Evolutionary conservation across 441 rosid species (phyloP).

Genomic region (Pelargonium fulgidum): DNA sequence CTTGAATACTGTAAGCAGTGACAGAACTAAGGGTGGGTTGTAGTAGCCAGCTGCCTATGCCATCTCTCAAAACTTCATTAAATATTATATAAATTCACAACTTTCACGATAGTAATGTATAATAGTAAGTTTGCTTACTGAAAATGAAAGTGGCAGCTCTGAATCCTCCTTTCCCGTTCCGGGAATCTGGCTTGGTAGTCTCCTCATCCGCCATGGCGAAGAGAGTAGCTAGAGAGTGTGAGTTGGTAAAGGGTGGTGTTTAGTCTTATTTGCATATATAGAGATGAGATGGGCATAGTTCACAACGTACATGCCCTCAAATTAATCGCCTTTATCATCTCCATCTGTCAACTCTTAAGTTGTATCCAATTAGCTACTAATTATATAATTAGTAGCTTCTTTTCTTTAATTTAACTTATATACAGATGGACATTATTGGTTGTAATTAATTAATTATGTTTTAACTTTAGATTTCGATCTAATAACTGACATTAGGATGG

Average conservation of each 20-base stretch:
- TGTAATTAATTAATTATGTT: no score
- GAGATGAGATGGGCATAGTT: neutral
- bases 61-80: neutral
- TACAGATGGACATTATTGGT: no score
- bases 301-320: neutral
- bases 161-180: slow-evolving; percentile 43
- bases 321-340: neutral
- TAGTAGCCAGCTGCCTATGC: neutral
- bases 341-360: no score
- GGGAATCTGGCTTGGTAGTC: neutral
- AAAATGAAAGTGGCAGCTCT: slow-evolving; percentile 38
- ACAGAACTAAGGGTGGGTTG: neutral
- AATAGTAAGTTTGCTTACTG: slow-evolving; percentile 23
- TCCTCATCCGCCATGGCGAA: slow-evolving; percentile 2
- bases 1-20: no score
- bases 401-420: no score
- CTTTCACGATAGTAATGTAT: neutral
- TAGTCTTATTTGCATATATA: neutral
- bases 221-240: neutral
- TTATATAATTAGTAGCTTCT: no score
- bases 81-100: neutral
- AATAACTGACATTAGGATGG: no score
- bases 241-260: neutral
- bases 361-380: no score
- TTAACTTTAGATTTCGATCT: no score